Conservation (phyloP, 768 basidiomycete species). For the Podaxis sp. region DNA sequence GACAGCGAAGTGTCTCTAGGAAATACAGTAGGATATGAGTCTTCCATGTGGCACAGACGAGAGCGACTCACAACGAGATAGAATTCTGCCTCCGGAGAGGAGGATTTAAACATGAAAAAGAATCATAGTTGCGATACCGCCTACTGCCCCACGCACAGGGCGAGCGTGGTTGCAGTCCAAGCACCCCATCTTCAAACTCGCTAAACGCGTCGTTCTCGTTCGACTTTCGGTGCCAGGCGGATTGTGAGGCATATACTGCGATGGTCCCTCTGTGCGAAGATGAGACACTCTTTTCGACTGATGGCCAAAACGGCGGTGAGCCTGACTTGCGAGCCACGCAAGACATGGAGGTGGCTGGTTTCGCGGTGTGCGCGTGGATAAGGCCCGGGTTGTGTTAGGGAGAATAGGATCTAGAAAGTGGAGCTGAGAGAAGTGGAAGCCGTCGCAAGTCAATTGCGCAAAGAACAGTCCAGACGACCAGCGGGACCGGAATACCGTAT, state of each 20-base stretch:
- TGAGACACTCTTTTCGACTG: not conserved
- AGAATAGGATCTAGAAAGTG: not conserved
- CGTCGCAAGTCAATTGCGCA: slow-evolving; percentile 20
- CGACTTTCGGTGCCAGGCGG: not conserved
- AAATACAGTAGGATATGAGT: not conserved
- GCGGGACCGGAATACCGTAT: slow-evolving; percentile 10
- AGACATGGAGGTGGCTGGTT: not conserved
- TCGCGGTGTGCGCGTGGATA: not conserved
- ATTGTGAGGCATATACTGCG: slow-evolving; percentile 1
- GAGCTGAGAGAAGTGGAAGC: not conserved
- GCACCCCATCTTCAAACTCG: not conserved
- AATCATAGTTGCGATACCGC: not conserved
- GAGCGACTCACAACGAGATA: slow-evolving; percentile 1
- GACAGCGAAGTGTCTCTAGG: slow-evolving; percentile 4
- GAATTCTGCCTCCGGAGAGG: slow-evolving; percentile 1
- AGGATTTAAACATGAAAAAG: not conserved
- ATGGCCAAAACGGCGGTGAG: not conserved
- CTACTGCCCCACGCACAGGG: not conserved
- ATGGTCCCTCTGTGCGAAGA: not conserved
- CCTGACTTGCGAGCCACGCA: not conserved
- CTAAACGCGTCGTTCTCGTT: not conserved
- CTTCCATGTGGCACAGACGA: not conserved
- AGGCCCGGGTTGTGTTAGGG: not conserved
- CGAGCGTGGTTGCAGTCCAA: not conserved
- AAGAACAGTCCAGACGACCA: slow-evolving; percentile 11